Evolutionary conservation across 192 early-diverging fungal genomes (phyloP), one percentile per base, ranked within the genome.

Genomic region (Coemansia sp.): DNA sequence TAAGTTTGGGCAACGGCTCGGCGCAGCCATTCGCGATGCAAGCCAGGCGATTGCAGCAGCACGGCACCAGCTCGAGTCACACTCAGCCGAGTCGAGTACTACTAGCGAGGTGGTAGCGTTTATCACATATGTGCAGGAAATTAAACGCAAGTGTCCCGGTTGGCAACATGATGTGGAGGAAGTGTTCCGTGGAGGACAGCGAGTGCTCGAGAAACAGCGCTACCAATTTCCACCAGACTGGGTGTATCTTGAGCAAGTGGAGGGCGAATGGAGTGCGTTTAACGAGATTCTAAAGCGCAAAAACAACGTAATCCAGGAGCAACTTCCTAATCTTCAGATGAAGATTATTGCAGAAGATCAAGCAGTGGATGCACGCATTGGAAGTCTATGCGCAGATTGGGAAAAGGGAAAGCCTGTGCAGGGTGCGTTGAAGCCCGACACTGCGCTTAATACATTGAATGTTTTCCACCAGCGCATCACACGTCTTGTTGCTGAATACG

Each of bases 241-340:
- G 96, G 72, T 98, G 50, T 93, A 95, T 73, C 84, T 93, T 32
- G 98, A 97, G 58, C 93, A 97, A 66, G 85, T 98, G 17, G 95
- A 95, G 50, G 95, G 96, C 70, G 98, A 98, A 78, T 98, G 96
- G 94, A 92, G 90, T 71, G 91, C 96, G 3, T 96, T 98, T 61
- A 94, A 91, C 71, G 92, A 97, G 82, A 97, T 99, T 61, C 71
- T 98, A 33, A 84, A 82, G 56, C 86, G 91, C 72, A 97, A 98
- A 87, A 91, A 92, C 70, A 88, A 89, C 57, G 86, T 88, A 46
- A 96, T 99, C 66, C 92, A 96, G 66, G 93, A 97, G 59, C 98
- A 98, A 73, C 89, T 95, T 73, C 92, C 92, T 51, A 92, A 87
- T 30, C 80, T 99, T 58, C 94, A 98, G 84, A 84, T 87, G 76